These are phyloP conservation scores for Vitis rupestris DNA, from an alignment of 164 flowering plant genomes.

Conservation along the genomic window DNA sequence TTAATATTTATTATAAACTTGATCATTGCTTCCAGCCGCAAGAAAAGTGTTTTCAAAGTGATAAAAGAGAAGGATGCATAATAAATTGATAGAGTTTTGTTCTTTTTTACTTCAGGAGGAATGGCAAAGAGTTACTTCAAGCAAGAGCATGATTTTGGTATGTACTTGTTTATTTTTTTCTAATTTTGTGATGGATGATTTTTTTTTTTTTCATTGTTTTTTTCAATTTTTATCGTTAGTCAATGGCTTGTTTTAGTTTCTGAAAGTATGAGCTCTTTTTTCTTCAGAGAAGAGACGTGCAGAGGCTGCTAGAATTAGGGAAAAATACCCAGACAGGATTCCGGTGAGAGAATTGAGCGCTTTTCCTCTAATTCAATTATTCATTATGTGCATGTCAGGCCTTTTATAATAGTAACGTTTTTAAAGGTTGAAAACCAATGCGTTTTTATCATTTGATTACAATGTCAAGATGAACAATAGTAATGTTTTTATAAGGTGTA, in stretches of 20 bases:
- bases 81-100: not conserved
- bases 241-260: not conserved
- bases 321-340: conserved; percentile 63
- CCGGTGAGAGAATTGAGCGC: conserved; percentile 43
- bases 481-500: too few species aligned
- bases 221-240: not conserved
- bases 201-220: not conserved
- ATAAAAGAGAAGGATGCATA: not conserved
- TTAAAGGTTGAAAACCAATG: not conserved
- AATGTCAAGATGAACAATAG: too few species aligned
- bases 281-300: conserved; percentile 45
- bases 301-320: conserved; percentile 56
- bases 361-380: not conserved
- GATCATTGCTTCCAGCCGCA: too few species aligned
- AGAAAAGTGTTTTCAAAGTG: too few species aligned
- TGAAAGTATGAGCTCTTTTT: not conserved
- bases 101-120: conserved; percentile 13
- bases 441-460: too few species aligned
- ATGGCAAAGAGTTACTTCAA: conserved; percentile 60
- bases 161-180: conserved; percentile 6
- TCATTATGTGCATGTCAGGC: too few species aligned
- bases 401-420: not conserved
- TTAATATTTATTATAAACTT: too few species aligned
- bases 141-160: conserved; percentile 64
- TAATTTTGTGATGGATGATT: not conserved